Evolutionary conservation across 2,329 filamentous ascomycete genomes (phyloP).

Genomic region (Coniochaeta sp.): DNA sequence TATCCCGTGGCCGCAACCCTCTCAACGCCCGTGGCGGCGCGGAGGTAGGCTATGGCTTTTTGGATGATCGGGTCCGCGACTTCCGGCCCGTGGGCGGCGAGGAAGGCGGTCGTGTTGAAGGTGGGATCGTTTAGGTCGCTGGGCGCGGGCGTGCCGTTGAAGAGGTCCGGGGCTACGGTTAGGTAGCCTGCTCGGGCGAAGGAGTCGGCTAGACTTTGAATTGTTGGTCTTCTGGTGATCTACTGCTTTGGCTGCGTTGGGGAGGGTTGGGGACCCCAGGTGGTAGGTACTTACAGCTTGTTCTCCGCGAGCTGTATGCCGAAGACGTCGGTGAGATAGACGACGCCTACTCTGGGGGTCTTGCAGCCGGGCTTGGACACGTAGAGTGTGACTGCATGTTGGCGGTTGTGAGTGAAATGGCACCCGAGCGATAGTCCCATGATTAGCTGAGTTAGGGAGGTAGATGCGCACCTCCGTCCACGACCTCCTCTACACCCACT

Average conservation of each 20-base stretch:
- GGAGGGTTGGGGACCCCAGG: background rate
- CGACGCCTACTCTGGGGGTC: slow-evolving; percentile 9
- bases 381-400: background rate
- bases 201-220: slow-evolving; percentile 47
- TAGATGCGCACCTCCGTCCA: background rate
- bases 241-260: background rate
- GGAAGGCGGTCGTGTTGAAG: slow-evolving; percentile 34
- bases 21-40: slow-evolving; percentile 40
- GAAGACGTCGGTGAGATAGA: slow-evolving; percentile 21
- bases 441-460: too few relatives aligned
- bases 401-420: background rate
- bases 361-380: background rate
- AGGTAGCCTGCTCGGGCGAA: slow-evolving; percentile 62
- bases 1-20: slow-evolving; percentile 53
- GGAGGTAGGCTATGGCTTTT: slow-evolving; percentile 36
- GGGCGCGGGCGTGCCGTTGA: slow-evolving; percentile 48
- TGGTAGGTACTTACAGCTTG: slow-evolving; percentile 13
- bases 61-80: slow-evolving; percentile 39
- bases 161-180: slow-evolving; percentile 58
- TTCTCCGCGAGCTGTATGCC: slow-evolving; percentile 18
- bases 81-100: slow-evolving; percentile 28
- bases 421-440: too few relatives aligned
- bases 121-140: slow-evolving; percentile 25
- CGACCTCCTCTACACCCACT: background rate
- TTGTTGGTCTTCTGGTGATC: background rate